Base-by-base conservation (phyloP, 345 rosid species). In the Euphorbia lathyris region DNA sequence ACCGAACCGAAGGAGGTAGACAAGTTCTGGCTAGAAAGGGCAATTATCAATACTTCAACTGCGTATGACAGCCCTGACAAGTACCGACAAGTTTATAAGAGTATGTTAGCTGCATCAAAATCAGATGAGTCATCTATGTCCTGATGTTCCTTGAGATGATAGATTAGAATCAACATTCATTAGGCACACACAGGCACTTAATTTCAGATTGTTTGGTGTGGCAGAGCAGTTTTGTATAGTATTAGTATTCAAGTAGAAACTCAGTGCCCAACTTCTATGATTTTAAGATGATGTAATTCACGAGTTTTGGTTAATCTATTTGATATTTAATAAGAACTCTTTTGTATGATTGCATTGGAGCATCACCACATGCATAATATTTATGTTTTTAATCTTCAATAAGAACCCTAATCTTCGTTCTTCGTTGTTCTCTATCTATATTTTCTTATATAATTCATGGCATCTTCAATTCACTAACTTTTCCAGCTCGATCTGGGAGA, bases 61-160 rank as follows among this genome's bases (percentile, higher is more conserved):
- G 74, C 80, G 83, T 90, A 77, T 52, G 93, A 92, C 72, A 76
- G 83, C 74, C 93, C 95, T 0, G 87, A 76, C 2, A 92, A 92
- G 78, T 90, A 86, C 70, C 76, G 68, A 69, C 71, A 63, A 51
- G 20, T 79, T n/a, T 66, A 76, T 5, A 72, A 43, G 26, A 75
- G 88, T 40, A 58, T 66, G 26, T 25, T 27, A 50, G 70, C 75
- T 30, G 70, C 75, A 26, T 70, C 76, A 10, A 22, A 47, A 22
- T 63, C 48, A 14, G 70, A 69, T 17, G 71, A 72, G 69, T 56
- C 45, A 57, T 40, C 27, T 17, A 25, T 9, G 14, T 34, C 20
- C 13, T 22, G 55, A 8, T 57, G 48, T 59, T 29, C n/a, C 52
- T 29, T 2, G 5, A 60, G 22, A 45, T 29, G 45, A 19, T 17